Evolutionary conservation across 441 rosid species (phyloP), one percentile per base, ranked within the genome.

Genomic region (Populus hybrid): DNA sequence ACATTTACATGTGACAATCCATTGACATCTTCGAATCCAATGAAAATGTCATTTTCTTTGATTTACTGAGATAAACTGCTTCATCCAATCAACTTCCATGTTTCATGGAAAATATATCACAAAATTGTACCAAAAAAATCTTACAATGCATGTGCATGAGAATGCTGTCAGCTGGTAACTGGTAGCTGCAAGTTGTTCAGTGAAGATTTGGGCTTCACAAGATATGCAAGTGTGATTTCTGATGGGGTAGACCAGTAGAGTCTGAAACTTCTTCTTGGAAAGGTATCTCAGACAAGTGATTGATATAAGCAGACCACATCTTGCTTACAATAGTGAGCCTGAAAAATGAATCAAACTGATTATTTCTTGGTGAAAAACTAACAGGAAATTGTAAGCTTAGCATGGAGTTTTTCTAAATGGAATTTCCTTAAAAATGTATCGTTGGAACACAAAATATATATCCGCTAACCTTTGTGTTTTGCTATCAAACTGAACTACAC

Each of bases 251-350:
- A 24, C 14, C 6, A 26, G 82, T 40, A 40, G 90, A 79, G 65
- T 74, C 82, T 14, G 82, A 80, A 68, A 33, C 72, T 81, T 82
- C 83, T 86, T 89, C 86, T 76, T 82, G 86, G 82, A 95, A 94
- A n/a, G 92, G 89, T 56, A 92, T 86, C 87, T 92, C 97, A 77
- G 70, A 85, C 77, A 76, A 96, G 90, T 4, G 98, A 90, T 76
- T 94, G 95, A 69, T 95, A 95, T 74, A 94, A 84, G 84, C 99
- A 94, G 64, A 95, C 93, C 80, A 91, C 99, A 74, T 95, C 94
- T 85, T 95, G 95, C 87, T 95, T 95, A 78, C 98, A 95, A 78
- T 92, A 95, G 82, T 87, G 90, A 11, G 91, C 97, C 97, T 91
- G 82, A 74, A 72, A 59, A 45, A 29, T 29, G 12, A 45, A 66